Evolutionary conservation across 495 filamentous ascomycete species (phyloP).

Genomic region (Trichoderma reesei): DNA sequence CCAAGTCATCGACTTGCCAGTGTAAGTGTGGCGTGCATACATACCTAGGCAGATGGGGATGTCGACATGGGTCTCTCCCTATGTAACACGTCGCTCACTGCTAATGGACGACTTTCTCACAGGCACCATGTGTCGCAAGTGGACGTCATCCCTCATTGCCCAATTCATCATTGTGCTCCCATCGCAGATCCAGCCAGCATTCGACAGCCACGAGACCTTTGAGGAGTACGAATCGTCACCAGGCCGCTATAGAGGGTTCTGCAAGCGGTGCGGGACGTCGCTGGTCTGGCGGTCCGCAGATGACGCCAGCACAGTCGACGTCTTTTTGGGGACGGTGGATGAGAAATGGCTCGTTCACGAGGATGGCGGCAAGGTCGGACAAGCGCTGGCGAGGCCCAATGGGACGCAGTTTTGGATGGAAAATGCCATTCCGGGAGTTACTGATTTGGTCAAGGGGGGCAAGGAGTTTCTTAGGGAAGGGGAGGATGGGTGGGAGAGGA

Average conservation of each 20-base stretch:
- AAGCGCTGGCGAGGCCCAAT: constrained; percentile 5
- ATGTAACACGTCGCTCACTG: too few species aligned
- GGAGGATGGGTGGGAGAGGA: neutral
- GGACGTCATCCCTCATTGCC: constrained; percentile 10
- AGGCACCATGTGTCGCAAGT: constrained; percentile 12
- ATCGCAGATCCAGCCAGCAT: neutral
- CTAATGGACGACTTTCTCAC: neutral
- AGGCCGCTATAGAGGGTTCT: constrained; percentile 7
- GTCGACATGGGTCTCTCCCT: too few species aligned
- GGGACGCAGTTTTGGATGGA: constrained; percentile 12
- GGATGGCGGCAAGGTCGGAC: neutral
- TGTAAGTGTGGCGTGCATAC: neutral
- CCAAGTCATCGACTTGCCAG: neutral
- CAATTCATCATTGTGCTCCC: constrained; percentile 9
- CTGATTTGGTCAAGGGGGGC: constrained; percentile 6
- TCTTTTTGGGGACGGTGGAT: constrained; percentile 10
- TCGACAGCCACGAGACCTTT: neutral
- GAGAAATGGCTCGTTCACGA: constrained; percentile 7
- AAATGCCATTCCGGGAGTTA: constrained; percentile 9
- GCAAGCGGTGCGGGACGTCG: constrained; percentile 5
- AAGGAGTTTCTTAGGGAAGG: neutral
- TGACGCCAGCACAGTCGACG: neutral
- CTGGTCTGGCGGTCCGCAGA: constrained; percentile 7
- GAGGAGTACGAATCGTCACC: constrained; percentile 7
- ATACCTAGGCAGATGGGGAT: neutral